phyloP scores from a whole-genome alignment of 2,329 filamentous ascomycete species.

The Pseudogymnoascus sp. region DNA sequence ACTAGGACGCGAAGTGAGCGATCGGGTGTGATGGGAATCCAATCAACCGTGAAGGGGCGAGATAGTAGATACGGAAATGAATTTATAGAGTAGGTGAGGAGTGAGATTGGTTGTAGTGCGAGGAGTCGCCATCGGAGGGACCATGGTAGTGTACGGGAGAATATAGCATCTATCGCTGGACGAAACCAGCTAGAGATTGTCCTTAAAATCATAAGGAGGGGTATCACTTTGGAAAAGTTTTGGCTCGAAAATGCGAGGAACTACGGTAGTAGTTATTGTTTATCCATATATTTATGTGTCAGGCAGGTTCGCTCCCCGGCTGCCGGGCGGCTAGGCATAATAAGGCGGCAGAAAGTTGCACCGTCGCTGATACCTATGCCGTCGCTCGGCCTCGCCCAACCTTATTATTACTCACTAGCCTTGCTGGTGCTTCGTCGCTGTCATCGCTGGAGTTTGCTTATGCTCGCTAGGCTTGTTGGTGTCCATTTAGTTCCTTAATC shows the following conservation, averaged over 20 bases:
- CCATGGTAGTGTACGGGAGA: conserved; percentile 32
- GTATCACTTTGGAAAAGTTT: not conserved
- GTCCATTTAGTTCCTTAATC: too few species aligned
- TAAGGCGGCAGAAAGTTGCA: not conserved
- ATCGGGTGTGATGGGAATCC: conserved; percentile 27
- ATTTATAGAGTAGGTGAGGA: conserved; percentile 33
- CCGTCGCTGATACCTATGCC: not conserved
- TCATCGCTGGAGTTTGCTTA: too few species aligned
- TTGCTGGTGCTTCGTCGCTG: too few species aligned
- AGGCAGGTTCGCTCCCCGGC: not conserved
- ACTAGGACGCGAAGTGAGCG: conserved; percentile 30
- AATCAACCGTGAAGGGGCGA: conserved; percentile 29
- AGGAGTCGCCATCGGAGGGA: conserved; percentile 37
- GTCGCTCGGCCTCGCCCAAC: too few species aligned
- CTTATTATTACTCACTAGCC: too few species aligned
- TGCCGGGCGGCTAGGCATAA: not conserved
- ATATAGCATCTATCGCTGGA: conserved; percentile 31
- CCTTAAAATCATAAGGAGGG: not conserved
- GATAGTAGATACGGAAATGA: conserved; percentile 32
- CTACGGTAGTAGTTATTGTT: not conserved
- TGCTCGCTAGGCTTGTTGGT: too few species aligned
- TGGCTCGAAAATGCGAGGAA: not conserved
- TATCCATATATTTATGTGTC: not conserved
- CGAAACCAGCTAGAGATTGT: conserved; percentile 13
- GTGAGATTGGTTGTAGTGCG: conserved; percentile 34